These are phyloP conservation scores for Psilocybe azurescens DNA, from an alignment of 768 basidiomycete species.

Conservation along the genomic window DNA sequence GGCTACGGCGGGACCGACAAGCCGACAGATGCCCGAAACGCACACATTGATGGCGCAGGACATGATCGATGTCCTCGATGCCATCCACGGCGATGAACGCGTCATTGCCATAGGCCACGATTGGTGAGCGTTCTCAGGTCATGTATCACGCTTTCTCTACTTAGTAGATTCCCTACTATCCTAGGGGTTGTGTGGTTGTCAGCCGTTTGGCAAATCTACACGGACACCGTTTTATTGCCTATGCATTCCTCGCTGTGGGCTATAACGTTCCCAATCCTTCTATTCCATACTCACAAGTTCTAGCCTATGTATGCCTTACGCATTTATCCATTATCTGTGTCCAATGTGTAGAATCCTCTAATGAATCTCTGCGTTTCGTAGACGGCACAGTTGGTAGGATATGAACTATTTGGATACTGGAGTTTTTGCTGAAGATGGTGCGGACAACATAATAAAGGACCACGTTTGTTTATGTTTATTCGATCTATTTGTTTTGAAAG, in stretches of 20 bases:
- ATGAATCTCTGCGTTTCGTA: not conserved
- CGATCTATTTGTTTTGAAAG: not conserved
- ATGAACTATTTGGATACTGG: slow-evolving; percentile 26
- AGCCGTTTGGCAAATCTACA: slow-evolving; percentile 44
- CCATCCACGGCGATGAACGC: slow-evolving; percentile 32
- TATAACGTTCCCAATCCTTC: slow-evolving; percentile 35
- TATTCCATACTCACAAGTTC: slow-evolving; percentile 22
- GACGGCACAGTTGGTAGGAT: slow-evolving; percentile 15
- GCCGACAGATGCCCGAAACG: slow-evolving; percentile 37
- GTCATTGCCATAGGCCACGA: slow-evolving; percentile 49
- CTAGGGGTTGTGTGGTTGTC: slow-evolving; percentile 42
- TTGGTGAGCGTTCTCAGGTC: slow-evolving; percentile 32
- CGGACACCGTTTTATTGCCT: slow-evolving; percentile 44
- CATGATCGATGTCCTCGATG: slow-evolving; percentile 46
- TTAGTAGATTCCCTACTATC: not conserved
- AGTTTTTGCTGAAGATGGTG: slow-evolving; percentile 38
- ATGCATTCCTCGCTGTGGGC: slow-evolving; percentile 42
- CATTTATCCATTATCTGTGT: not conserved
- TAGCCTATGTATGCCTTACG: slow-evolving; percentile 19
- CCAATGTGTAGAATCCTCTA: not conserved
- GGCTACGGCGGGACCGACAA: slow-evolving; percentile 58
- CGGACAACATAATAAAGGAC: slow-evolving; percentile 38
- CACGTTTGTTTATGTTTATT: slow-evolving; percentile 30
- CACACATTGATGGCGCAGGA: too few species aligned
- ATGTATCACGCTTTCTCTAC: not conserved